Base-by-base conservation (phyloP, 2,329 filamentous ascomycete species). In the Byssochlamys sp. region DNA sequence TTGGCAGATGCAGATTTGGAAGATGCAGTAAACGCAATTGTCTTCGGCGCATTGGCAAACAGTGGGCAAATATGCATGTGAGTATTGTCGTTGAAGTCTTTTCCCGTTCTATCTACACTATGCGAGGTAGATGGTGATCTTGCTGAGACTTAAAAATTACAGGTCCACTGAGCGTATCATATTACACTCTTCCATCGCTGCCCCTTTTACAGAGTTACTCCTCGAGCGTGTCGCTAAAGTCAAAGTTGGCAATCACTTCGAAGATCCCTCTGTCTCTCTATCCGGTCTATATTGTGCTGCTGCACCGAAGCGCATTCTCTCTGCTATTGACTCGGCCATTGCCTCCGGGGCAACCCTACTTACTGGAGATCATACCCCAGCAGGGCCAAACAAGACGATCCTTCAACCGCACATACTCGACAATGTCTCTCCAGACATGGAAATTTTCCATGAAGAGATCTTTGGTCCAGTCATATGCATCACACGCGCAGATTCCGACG, bases 31-130 rank as follows among this genome's bases (percentile, higher is more conserved):
- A 25, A 54, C 7, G 53, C 26, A n/a, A 45, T 54, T 49, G n/a
- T 56, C 14, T 54, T 54, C 2, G 60, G 60, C 5, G 59, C 53
- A 52, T n/a, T 56, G 45, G 55, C 52, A 25, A 60, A 60, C 27
- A 58, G 55, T 29, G 59, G 59, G 45, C 59, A 60, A 49, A 57
- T 60, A 27, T 60, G 59, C 55, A 59, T 60, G 57, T 60, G 26
- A 10, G 55, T 52, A 31, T 31, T 31, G 11, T 31, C 29, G 7
- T 31, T 7, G 29, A 10, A 10, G 11, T 14, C 19, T 19, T 19
- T 19, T 7, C 4, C 24, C 24, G 25, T 6, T 52, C 24, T 9
- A 9, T 28, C 14, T 50, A 9, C 24, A 1, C 3, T 10, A 33
- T n/a, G 25, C 7, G 14, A n/a, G 14, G n/a, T 12, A 11, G 14